phyloP scores from a whole-genome alignment of 108 stramenopile species.

The Cyclotella cryptica region DNA sequence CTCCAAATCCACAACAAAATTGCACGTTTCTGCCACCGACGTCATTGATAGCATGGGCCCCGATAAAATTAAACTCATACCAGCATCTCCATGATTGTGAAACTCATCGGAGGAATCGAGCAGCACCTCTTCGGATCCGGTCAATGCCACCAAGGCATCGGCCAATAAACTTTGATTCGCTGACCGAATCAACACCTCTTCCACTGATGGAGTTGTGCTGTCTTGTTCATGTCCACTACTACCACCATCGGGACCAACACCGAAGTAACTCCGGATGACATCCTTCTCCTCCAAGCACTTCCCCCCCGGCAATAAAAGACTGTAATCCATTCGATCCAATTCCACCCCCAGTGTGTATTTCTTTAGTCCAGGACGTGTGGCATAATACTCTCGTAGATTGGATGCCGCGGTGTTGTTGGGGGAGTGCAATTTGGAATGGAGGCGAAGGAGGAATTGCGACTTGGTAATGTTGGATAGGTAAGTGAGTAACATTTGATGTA shows the following conservation, averaged over 20 bases:
- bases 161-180: slow-evolving; percentile 88
- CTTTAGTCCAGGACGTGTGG: slow-evolving; percentile 61
- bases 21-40: slow-evolving; percentile 40
- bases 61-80: slow-evolving; percentile 38
- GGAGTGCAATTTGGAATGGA: slow-evolving; percentile 48
- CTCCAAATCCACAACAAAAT: slow-evolving; percentile 38
- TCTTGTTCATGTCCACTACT: slow-evolving; percentile 1
- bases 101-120: slow-evolving; percentile 13
- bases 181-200: slow-evolving; percentile 60
- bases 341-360: slow-evolving; percentile 84
- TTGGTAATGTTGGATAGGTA: slow-evolving; percentile 7
- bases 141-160: slow-evolving; percentile 70
- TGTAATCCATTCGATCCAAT: slow-evolving; percentile 79
- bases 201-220: slow-evolving; percentile 1
- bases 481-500: not conserved
- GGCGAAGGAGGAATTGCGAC: slow-evolving; percentile 42
- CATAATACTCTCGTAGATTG: slow-evolving; percentile 71
- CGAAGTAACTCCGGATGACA: slow-evolving; percentile 48
- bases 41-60: slow-evolving; percentile 47
- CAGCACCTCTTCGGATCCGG: slow-evolving; percentile 38
- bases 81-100: not conserved
- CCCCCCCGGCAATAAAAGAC: slow-evolving; percentile 55
- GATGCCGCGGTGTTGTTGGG: slow-evolving; percentile 53
- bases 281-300: slow-evolving; percentile 26
- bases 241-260: slow-evolving; percentile 3